Evolutionary conservation across 768 basidiomycete genomes (phyloP).

Genomic region (Clathrus columnatus): DNA sequence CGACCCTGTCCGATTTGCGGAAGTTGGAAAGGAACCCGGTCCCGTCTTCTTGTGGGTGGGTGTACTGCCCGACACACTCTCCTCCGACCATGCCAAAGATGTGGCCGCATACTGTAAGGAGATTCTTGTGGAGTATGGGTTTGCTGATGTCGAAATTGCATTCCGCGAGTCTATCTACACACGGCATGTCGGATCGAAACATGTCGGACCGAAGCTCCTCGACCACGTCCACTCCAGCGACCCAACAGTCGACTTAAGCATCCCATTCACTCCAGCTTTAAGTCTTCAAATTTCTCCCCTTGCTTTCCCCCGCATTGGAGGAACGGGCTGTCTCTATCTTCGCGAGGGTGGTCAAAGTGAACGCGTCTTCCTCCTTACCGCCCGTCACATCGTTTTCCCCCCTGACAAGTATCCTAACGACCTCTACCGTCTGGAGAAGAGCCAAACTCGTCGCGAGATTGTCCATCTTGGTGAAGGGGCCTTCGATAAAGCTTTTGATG

Average conservation of each 20-base stretch:
- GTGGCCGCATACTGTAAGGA: slow-evolving; percentile 19
- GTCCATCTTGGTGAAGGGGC: slow-evolving; percentile 23
- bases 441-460: slow-evolving; percentile 24
- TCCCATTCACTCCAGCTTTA: slow-evolving; percentile 29
- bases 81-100: slow-evolving; percentile 19
- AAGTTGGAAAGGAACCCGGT: slow-evolving; percentile 18
- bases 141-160: slow-evolving; percentile 27
- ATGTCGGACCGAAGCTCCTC: slow-evolving; percentile 17
- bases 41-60: slow-evolving; percentile 25
- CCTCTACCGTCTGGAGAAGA: slow-evolving; percentile 14
- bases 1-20: slow-evolving; percentile 25
- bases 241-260: slow-evolving; percentile 19
- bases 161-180: slow-evolving; percentile 24
- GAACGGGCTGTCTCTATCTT: slow-evolving; percentile 30
- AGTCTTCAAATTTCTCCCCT: slow-evolving; percentile 28
- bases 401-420: slow-evolving; percentile 20
- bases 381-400: slow-evolving; percentile 29
- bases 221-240: slow-evolving; percentile 13
- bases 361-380: slow-evolving; percentile 23
- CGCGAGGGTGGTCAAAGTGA: slow-evolving; percentile 16
- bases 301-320: slow-evolving; percentile 25
- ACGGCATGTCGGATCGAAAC: no score
- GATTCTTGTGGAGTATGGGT: slow-evolving; percentile 21
- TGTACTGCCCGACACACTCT: slow-evolving; percentile 24
- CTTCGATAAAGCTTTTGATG: slow-evolving; percentile 20